Percentiles rank a stretch among this genome's conserved stretches.
Evolutionary conservation across 2,329 filamentous ascomycete species (phyloP).

Genomic region (Apiospora aurea): DNA sequence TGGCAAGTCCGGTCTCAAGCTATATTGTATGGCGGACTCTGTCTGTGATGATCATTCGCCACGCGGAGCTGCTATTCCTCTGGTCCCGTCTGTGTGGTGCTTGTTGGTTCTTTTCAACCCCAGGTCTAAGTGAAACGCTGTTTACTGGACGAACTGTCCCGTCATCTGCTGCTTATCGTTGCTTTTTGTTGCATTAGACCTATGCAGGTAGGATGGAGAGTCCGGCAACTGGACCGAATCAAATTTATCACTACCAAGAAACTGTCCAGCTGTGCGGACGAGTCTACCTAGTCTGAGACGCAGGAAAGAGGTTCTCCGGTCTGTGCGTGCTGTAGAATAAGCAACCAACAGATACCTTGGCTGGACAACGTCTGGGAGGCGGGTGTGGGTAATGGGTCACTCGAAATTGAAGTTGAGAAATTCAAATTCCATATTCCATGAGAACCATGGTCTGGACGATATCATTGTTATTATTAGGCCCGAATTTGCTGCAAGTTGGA

Average conservation of each 20-base stretch:
- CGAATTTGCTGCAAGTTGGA: neutral
- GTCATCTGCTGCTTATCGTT: neutral
- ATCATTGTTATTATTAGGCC: slow-evolving; percentile 3
- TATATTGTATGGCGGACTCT: slow-evolving; percentile 5
- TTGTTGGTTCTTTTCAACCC: neutral
- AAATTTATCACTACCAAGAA: slow-evolving; percentile 2
- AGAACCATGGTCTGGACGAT: neutral
- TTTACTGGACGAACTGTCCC: neutral
- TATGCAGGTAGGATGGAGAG: neutral
- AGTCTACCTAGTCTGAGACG: neutral
- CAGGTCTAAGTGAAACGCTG: neutral
- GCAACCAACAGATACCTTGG: neutral
- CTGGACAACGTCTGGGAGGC: neutral
- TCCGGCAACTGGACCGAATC: neutral
- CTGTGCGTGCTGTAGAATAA: neutral
- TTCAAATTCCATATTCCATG: neutral
- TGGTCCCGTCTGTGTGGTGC: neutral
- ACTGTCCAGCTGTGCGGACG: neutral
- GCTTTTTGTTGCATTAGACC: slow-evolving; percentile 6
- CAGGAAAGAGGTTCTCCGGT: neutral
- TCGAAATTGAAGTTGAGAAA: neutral
- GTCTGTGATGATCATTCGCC: neutral
- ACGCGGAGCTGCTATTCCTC: slow-evolving; percentile 5
- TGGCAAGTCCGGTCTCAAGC: neutral
- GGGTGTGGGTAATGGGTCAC: neutral